phyloP scores from a whole-genome alignment of 176 grass and related monocot genomes.

The Rhynchospora breviuscula region DNA sequence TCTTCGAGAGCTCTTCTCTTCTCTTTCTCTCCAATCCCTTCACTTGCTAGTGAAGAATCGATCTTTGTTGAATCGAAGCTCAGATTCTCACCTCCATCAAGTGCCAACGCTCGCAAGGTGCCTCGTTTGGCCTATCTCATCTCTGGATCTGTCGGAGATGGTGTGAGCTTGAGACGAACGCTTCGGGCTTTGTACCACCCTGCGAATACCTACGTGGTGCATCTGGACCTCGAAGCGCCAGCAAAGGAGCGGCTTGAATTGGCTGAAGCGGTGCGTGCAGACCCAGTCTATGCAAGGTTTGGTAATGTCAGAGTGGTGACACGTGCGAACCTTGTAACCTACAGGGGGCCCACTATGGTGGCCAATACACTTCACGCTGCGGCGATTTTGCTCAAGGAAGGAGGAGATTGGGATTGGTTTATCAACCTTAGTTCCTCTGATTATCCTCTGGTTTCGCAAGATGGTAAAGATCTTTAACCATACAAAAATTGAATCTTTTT shows the following conservation, averaged over 20 bases:
- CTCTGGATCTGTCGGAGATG: conserved; percentile 75
- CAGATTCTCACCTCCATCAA: not conserved
- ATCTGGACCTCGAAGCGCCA: conserved; percentile 79
- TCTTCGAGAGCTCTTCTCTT: conserved; percentile 66
- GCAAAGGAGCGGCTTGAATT: conserved; percentile 56
- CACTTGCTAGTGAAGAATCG: conserved; percentile 39
- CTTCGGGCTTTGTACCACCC: conserved; percentile 76
- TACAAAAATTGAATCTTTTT: conserved; percentile 7
- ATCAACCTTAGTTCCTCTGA: conserved; percentile 86
- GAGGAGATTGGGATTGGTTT: conserved; percentile 85
- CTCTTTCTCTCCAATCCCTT: conserved; percentile 57
- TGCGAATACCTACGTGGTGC: conserved; percentile 58
- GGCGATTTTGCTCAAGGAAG: conserved; percentile 62
- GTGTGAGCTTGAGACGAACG: conserved; percentile 50
- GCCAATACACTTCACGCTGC: conserved; percentile 90
- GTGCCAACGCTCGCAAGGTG: conserved; percentile 16
- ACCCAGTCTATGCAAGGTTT: conserved; percentile 55
- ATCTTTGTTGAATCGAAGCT: conserved; percentile 93
- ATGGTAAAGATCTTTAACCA: conserved; percentile 44
- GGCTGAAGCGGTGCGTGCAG: conserved; percentile 30
- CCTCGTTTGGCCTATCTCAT: conserved; percentile 72
- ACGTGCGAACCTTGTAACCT: conserved; percentile 82
- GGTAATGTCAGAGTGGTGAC: conserved; percentile 67
- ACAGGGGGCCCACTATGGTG: conserved; percentile 83
- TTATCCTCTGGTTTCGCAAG: conserved; percentile 82